Evolutionary conservation across 768 basidiomycete genomes (phyloP), one percentile per base, ranked within the genome.

Genomic region (Lentinula edodes): DNA sequence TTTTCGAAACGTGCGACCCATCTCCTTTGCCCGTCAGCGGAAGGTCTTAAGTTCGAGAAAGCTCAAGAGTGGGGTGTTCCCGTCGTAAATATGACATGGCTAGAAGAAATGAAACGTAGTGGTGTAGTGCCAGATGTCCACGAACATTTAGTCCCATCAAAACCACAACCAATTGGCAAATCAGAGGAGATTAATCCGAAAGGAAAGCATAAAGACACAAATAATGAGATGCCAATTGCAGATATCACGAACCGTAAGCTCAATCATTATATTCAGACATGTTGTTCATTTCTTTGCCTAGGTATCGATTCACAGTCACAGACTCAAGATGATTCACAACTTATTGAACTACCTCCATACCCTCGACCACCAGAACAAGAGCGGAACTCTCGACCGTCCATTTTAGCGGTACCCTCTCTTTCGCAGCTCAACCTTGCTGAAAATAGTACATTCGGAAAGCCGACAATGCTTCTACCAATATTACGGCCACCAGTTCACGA

Each of bases 51-150:
- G 69, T 91, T 83, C 55, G 83, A 87, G 15, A 92, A 88, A 70
- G 93, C 94, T 2, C 68, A 71, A 42, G 85, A 91, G 69, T 96
- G 95, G 94, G 79, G 79, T 13, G 82, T 89, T 7, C 86, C 88
- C 0, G 83, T 91, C n/a, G 78, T 95, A 20, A 77, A 80, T 41
- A 76, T 89, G 70, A 75, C 74, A 8, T 97, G 93, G 93, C 69
- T 97, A 16, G 76, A 77, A 12, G 74, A 76, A 0, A 83, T 92
- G 64, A 86, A 81, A 8, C 69, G 67, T 32, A 78, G 73, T 0
- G 91, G 89, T 0, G 53, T 51, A 1, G 69, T 91, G 41, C 83
- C 82, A 32, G 51, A 43, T 50, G 39, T 0, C 32, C 55, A 56
- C 0, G 64, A 48, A 71, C 3, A 62, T 72, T 9, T 68, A 66